Percentiles rank a stretch among this genome's conserved stretches.
These are phyloP conservation scores for Phaeosphaeriaceae sp. DNA, from an alignment of 2,329 filamentous ascomycete species.

Conservation along the genomic window DNA sequence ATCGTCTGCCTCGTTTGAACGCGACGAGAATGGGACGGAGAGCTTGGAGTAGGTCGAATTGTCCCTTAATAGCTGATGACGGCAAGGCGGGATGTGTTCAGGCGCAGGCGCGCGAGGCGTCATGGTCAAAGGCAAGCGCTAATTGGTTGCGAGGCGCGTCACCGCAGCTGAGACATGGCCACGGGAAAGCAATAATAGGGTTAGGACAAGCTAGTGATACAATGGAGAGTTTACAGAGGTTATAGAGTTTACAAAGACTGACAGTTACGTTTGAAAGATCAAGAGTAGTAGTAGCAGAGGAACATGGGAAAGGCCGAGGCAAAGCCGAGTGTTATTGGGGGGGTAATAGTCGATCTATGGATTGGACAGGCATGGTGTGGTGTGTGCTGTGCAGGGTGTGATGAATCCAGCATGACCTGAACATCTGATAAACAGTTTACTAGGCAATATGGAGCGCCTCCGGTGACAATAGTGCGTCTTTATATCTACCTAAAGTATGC, in stretches of 20 bases:
- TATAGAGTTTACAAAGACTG: background rate
- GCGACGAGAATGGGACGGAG: constrained; percentile 42
- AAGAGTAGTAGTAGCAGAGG: background rate
- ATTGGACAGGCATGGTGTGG: background rate
- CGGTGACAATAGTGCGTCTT: background rate
- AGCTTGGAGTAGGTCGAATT: constrained; percentile 43
- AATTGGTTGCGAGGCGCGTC: constrained; percentile 35
- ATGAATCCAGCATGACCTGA: constrained; percentile 21
- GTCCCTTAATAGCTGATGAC: constrained; percentile 38
- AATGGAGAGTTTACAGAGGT: constrained; percentile 7
- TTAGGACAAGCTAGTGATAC: constrained; percentile 20
- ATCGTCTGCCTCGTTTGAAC: constrained; percentile 53
- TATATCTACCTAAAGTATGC: no score
- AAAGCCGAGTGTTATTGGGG: constrained; percentile 12
- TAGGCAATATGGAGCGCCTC: constrained; percentile 9
- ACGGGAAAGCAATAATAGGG: background rate
- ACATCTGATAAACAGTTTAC: constrained; percentile 17
- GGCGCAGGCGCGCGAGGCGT: constrained; percentile 36
- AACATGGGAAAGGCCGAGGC: background rate
- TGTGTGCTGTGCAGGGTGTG: constrained; percentile 12
- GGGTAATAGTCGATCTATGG: constrained; percentile 1
- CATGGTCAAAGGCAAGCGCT: constrained; percentile 31
- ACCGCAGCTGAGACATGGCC: constrained; percentile 30
- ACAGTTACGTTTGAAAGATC: background rate
- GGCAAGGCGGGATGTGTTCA: constrained; percentile 18